These are phyloP conservation scores for Fusarium aywerte DNA, from an alignment of 2,329 filamentous ascomycete species.

Conservation along the genomic window DNA sequence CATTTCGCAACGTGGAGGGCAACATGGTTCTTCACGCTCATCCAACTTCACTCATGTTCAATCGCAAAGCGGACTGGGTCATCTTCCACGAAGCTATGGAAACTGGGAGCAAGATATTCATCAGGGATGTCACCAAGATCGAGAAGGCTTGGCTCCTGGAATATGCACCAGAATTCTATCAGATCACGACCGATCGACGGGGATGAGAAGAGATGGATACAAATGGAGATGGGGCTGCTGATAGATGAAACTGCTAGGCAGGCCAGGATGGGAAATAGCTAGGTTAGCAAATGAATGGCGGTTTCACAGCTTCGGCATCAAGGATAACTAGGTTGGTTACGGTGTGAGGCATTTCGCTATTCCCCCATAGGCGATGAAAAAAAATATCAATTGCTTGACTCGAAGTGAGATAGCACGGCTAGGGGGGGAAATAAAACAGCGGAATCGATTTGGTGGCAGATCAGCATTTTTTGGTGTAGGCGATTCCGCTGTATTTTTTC, in stretches of 20 bases:
- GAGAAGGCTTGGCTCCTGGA: constrained; percentile 93
- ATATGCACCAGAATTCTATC: constrained; percentile 87
- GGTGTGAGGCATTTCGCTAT: constrained; percentile 38
- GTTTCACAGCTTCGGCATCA: constrained; percentile 37
- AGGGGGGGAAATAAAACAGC: no score
- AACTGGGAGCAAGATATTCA: constrained; percentile 87
- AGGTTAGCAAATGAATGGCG: constrained; percentile 25
- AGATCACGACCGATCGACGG: constrained; percentile 57
- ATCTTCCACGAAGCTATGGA: constrained; percentile 95
- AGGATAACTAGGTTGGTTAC: constrained; percentile 16
- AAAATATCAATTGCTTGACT: constrained; percentile 23
- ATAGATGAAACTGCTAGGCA: constrained; percentile 39
- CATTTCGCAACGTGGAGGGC: constrained; percentile 85
- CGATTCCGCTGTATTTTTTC: no score
- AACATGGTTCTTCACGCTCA: constrained; percentile 84
- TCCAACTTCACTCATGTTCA: constrained; percentile 94
- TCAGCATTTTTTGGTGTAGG: no score
- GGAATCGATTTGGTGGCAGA: no score
- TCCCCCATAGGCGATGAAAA: constrained; percentile 14
- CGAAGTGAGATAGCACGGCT: constrained; percentile 29
- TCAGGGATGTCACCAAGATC: constrained; percentile 91
- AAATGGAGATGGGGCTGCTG: constrained; percentile 14
- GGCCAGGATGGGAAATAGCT: constrained; percentile 7
- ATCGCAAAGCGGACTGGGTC: constrained; percentile 95
- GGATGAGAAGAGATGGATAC: constrained; percentile 27